Evolutionary conservation across 2,329 filamentous ascomycete species (phyloP).

Genomic region (Fusarium coffeatum): DNA sequence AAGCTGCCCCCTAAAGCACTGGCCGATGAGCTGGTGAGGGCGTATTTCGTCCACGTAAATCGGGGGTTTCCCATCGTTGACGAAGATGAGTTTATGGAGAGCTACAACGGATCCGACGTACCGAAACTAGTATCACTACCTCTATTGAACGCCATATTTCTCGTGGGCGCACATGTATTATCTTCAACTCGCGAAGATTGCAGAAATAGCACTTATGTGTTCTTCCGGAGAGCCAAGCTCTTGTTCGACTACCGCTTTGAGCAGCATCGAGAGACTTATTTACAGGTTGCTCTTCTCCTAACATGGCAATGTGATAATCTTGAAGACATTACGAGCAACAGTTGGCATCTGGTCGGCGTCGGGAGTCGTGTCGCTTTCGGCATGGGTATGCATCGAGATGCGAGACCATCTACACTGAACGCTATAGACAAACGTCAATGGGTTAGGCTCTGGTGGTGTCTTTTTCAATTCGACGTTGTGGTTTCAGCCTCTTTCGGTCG

Average conservation of each 20-base stretch:
- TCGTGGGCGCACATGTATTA: slow-evolving; percentile 64
- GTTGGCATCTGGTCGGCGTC: slow-evolving; percentile 64
- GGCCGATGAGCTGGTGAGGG: slow-evolving; percentile 61
- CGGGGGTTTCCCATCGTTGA: slow-evolving; percentile 64
- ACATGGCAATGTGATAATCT: slow-evolving; percentile 68
- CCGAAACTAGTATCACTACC: slow-evolving; percentile 59
- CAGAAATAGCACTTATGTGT: slow-evolving; percentile 55
- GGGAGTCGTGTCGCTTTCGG: slow-evolving; percentile 64
- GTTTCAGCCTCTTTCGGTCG: slow-evolving; percentile 59
- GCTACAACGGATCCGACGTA: slow-evolving; percentile 60
- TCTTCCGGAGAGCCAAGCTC: slow-evolving; percentile 65
- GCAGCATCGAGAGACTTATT: slow-evolving; percentile 62
- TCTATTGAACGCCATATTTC: slow-evolving; percentile 61
- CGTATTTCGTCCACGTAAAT: slow-evolving; percentile 64
- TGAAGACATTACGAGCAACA: slow-evolving; percentile 66
- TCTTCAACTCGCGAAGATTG: slow-evolving; percentile 55
- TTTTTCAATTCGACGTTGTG: slow-evolving; percentile 55
- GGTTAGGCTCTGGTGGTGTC: slow-evolving; percentile 55
- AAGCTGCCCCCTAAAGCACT: slow-evolving; percentile 60
- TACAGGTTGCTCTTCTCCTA: slow-evolving; percentile 66
- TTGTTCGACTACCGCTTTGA: slow-evolving; percentile 66
- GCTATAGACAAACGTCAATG: slow-evolving; percentile 51
- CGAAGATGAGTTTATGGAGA: slow-evolving; percentile 62
- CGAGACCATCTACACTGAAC: slow-evolving; percentile 46
- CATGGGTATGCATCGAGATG: slow-evolving; percentile 62